Base-by-base conservation (phyloP, 2,329 filamentous ascomycete genomes). In the Aurifilum marmelostoma region DNA sequence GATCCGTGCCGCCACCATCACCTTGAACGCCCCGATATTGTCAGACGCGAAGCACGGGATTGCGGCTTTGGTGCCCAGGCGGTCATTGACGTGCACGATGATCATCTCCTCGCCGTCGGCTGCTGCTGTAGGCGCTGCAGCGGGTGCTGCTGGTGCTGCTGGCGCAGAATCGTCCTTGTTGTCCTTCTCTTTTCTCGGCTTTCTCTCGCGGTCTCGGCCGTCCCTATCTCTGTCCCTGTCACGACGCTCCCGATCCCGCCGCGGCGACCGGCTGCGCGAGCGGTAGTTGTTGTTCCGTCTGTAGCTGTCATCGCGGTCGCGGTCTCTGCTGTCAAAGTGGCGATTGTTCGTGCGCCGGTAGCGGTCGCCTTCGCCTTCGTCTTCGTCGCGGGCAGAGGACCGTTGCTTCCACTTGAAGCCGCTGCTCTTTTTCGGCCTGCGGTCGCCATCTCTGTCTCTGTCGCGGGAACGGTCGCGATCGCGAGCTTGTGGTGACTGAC, bases 11-110 rank as follows among this genome's bases (percentile, higher is more conserved):
- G 94, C 94, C 32, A 97, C 94, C 85, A 97, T 91, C 61, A 94
- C 90, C 82, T 97, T 97, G 82, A 97, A 93, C 71, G 94, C 86
- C 72, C 90, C 91, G 73, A 97, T 90, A 9, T 90, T 90, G 80
- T 98, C 95, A 3, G 89, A 91, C 0, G 92, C 90, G 68, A 97
- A 84, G 78, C 94, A 97, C 0, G 95, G 95, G 72, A 98, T 96
- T 65, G 92, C 91, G 21, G 94, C 93, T 76, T 97, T 97, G n/a
- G 95, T 97, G 16, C 95, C 95, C 47, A 98, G 83, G n/a, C 95
- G 88, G 80, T 98, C 95, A 78, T 98, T 98, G 76, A 98, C 89
- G 75, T 95, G 89, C 24, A 98, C 94, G 65, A 97, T 88, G 73
- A 98, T 97, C 91, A 97, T 97, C 68, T 93, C 91, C 76, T 97